Conservation (phyloP, 345 rosid species). For the Eucalyptus dawsonii region DNA sequence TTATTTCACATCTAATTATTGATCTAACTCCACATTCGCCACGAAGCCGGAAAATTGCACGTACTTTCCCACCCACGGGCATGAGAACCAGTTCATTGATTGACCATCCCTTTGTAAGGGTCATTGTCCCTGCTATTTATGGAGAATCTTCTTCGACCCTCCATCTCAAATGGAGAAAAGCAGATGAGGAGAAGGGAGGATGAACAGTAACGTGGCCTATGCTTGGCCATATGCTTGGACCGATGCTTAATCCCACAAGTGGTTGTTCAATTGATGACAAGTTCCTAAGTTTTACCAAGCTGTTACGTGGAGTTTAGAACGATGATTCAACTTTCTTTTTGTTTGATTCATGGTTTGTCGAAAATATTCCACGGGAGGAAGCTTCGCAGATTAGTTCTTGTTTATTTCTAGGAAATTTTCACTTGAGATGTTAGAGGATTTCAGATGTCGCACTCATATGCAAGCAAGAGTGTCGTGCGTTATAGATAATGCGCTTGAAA, state of each 20-base stretch:
- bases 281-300: not conserved
- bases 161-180: not conserved
- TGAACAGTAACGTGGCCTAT: not conserved
- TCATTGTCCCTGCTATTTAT: not conserved
- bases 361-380: not conserved
- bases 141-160: not conserved
- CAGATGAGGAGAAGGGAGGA: not conserved
- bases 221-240: not conserved
- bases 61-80: not conserved
- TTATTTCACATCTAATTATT: not conserved
- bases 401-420: not conserved
- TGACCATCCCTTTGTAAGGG: not conserved
- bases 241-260: not conserved
- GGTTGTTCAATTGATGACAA: not conserved
- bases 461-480: not conserved
- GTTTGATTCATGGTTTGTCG: not conserved
- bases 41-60: not conserved
- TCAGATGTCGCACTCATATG: not conserved
- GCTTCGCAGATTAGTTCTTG: no score
- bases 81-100: not conserved
- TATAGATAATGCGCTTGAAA: not conserved
- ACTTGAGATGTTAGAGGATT: not conserved
- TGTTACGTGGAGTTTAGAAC: not conserved
- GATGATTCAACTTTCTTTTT: not conserved
- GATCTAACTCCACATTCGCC: not conserved